Percentiles rank a stretch among this genome's conserved stretches.
Conservation (phyloP, 202 grass and related monocot species). For the Eragrostis tef region DNA sequence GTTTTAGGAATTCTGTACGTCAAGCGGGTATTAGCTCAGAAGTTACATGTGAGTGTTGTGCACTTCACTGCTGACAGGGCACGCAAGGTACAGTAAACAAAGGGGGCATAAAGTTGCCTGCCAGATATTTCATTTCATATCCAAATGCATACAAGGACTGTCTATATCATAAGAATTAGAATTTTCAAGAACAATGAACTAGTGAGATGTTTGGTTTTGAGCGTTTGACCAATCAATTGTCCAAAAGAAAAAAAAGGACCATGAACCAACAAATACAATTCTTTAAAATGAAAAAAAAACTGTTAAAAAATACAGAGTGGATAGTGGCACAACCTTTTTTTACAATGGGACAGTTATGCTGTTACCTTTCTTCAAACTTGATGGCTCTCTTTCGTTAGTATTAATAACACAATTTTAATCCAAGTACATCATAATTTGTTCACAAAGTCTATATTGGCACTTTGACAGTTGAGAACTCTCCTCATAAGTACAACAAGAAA, state of each 20-base stretch:
- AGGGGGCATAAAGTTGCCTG: no score
- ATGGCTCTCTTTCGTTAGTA: neutral
- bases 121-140: no score
- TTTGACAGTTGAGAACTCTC: neutral
- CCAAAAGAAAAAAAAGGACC: neutral
- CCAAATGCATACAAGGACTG: no score
- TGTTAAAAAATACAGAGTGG: no score
- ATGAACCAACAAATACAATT: no score
- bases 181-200: neutral
- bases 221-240: neutral
- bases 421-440: neutral
- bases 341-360: no score
- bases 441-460: conserved; percentile 1
- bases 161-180: neutral
- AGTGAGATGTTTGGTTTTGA: neutral
- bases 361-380: no score
- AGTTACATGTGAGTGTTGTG: neutral
- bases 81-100: no score
- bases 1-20: neutral
- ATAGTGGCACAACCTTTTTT: neutral
- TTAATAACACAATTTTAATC: neutral
- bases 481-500: neutral
- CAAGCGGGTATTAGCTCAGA: neutral
- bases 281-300: no score
- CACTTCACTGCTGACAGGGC: neutral